Conservation (phyloP, 2,329 filamentous ascomycete species). For the Colletotrichum gloeosporioides region DNA sequence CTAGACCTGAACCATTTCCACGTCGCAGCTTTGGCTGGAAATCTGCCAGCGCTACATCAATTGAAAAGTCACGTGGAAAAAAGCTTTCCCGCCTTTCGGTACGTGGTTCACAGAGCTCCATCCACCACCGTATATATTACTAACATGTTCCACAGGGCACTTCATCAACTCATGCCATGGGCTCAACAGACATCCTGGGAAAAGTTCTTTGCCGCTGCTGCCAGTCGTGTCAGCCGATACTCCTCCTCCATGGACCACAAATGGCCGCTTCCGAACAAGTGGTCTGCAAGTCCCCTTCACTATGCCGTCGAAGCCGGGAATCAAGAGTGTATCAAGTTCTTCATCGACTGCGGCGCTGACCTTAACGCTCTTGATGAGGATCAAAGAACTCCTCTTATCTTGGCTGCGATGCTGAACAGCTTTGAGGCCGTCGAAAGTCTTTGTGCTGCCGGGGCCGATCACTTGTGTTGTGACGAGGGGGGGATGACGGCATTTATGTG, state of each 20-base stretch:
- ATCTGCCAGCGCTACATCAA: too few species aligned
- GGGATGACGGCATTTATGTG: not conserved
- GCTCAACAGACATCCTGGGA: too few species aligned
- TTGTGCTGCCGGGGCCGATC: not conserved
- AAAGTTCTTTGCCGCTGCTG: not conserved
- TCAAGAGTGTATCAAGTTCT: not conserved
- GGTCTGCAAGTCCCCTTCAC: not conserved
- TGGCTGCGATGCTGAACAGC: too few species aligned
- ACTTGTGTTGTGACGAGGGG: fast-evolving
- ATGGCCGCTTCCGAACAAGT: fast-evolving
- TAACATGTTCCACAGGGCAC: too few species aligned
- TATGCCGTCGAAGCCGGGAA: fast-evolving
- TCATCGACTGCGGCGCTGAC: not conserved
- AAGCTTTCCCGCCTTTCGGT: too few species aligned
- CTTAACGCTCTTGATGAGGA: fast-evolving
- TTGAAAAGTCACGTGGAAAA: too few species aligned
- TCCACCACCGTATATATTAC: too few species aligned
- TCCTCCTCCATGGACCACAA: fast-evolving
- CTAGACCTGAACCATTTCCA: too few species aligned
- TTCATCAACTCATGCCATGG: too few species aligned
- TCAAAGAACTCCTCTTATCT: not conserved
- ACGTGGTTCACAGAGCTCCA: too few species aligned
- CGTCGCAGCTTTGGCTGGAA: too few species aligned
- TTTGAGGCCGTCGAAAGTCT: not conserved
- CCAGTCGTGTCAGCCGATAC: not conserved